Conservation (phyloP, 768 basidiomycete genomes). For the Hydnum rufescens region DNA sequence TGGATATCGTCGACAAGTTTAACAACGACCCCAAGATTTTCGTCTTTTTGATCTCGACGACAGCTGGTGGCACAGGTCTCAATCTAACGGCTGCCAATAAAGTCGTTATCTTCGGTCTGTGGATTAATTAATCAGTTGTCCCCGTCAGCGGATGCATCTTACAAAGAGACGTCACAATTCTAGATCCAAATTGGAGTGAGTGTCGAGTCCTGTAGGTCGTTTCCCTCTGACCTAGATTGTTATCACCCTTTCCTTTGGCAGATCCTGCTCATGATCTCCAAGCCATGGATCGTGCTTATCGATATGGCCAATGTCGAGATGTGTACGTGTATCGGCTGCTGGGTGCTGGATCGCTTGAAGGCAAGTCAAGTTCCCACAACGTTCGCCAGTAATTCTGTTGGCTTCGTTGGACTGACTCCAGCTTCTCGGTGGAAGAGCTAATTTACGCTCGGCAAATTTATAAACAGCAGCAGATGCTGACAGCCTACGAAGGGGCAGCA, state of each 20-base stretch:
- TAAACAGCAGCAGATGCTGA: slow-evolving; percentile 88
- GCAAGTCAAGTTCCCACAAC: neutral
- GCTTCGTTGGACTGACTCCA: neutral
- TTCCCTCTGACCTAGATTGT: neutral
- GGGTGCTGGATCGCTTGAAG: slow-evolving; percentile 46
- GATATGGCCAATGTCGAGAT: slow-evolving; percentile 72
- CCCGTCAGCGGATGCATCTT: too few relatives aligned
- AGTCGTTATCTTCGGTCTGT: slow-evolving; percentile 69
- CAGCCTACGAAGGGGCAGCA: slow-evolving; percentile 64
- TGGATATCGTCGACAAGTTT: slow-evolving; percentile 73
- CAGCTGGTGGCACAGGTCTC: slow-evolving; percentile 80
- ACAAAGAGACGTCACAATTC: too few relatives aligned
- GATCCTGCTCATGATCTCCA: slow-evolving; percentile 92
- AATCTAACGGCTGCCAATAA: slow-evolving; percentile 87
- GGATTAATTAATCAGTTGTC: neutral
- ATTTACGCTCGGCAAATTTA: slow-evolving; percentile 82
- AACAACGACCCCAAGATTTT: slow-evolving; percentile 53
- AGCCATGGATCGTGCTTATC: slow-evolving; percentile 75
- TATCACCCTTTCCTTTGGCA: slow-evolving; percentile 16
- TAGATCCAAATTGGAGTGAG: slow-evolving; percentile 91
- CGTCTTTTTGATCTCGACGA: slow-evolving; percentile 74
- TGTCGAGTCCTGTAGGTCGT: slow-evolving; percentile 16
- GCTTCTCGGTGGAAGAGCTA: slow-evolving; percentile 26
- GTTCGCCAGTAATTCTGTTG: neutral
- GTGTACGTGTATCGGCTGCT: slow-evolving; percentile 69